A percentile compares a stretch with the other conserved stretches of the same genome.
These are phyloP conservation scores for Ogataea parapolymorpha DNA, from an alignment of 805 yeast species.

Conservation along the genomic window DNA sequence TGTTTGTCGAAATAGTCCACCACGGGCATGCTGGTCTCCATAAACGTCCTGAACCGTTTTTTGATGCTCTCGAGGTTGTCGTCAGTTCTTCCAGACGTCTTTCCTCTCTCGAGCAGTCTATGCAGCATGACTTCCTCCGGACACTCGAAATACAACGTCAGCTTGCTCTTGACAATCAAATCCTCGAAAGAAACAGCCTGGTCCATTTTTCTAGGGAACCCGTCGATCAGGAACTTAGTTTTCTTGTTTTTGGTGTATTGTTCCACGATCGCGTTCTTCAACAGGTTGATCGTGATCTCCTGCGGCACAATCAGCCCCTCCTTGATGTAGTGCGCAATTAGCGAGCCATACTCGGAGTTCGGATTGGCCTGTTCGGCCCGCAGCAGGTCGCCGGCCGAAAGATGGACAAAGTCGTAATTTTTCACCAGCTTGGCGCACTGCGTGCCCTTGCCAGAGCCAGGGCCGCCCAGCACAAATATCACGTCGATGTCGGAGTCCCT, in stretches of 20 bases:
- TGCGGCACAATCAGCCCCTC: conserved; percentile 95
- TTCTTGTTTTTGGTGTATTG: conserved; percentile 43
- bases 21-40: conserved; percentile 92
- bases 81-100: conserved; percentile 91
- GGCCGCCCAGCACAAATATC: conserved; percentile 92
- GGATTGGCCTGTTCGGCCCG: conserved; percentile 86
- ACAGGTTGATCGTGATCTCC: conserved; percentile 78
- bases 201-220: conserved; percentile 98
- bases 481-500: conserved; percentile 68
- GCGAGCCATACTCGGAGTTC: conserved; percentile 79
- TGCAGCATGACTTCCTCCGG: conserved; percentile 79
- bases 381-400: conserved; percentile 94
- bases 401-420: conserved; percentile 78
- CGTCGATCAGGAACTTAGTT: conserved; percentile 79
- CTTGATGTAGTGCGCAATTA: conserved; percentile 78
- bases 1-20: conserved; percentile 75
- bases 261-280: conserved; percentile 73
- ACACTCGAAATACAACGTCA: conserved; percentile 76
- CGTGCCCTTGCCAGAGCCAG: conserved; percentile 97
- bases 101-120: conserved; percentile 85
- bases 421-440: conserved; percentile 85
- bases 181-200: conserved; percentile 94
- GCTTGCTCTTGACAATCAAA: conserved; percentile 62
- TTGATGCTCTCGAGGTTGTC: conserved; percentile 89
- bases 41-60: conserved; percentile 82